phyloP scores from a whole-genome alignment of 768 basidiomycete species.

The Glaciozyma antarctica region DNA sequence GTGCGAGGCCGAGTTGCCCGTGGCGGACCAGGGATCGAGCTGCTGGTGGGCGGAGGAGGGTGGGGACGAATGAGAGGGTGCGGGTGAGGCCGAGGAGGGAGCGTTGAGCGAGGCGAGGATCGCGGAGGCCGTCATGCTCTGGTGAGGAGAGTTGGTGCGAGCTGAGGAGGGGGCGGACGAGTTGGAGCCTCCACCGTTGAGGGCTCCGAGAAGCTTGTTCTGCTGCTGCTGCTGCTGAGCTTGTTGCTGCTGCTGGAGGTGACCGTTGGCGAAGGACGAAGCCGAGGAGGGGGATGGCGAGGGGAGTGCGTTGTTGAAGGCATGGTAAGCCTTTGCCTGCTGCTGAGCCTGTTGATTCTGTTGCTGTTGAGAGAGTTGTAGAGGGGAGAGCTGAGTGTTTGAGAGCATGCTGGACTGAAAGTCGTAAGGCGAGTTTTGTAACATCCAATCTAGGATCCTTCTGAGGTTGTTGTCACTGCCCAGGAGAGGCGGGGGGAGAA shows the following conservation, averaged over 20 bases:
- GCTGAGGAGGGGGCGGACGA: not conserved
- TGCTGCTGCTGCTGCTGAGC: not conserved
- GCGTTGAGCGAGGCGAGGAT: constrained; percentile 27
- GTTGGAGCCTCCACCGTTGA: not conserved
- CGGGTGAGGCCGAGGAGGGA: not conserved
- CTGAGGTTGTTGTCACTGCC: no score
- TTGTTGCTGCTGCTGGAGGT: not conserved
- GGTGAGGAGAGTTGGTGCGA: not conserved
- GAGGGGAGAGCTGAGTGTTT: not conserved
- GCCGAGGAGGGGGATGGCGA: no score
- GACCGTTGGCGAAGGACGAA: no score
- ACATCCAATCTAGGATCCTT: no score
- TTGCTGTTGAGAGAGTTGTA: not conserved
- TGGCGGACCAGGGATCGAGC: not conserved
- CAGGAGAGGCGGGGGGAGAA: no score
- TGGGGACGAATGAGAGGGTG: no score
- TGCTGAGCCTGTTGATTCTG: not conserved
- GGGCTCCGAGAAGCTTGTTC: not conserved
- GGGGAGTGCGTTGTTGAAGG: not conserved
- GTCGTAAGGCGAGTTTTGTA: no score
- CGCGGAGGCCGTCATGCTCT: constrained; percentile 9
- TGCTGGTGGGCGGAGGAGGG: not conserved
- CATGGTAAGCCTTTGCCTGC: not conserved
- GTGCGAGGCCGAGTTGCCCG: not conserved
- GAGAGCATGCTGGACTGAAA: not conserved